Evolutionary conservation across 2,329 filamentous ascomycete genomes (phyloP).

Genomic region (Ophiostoma piceae): DNA sequence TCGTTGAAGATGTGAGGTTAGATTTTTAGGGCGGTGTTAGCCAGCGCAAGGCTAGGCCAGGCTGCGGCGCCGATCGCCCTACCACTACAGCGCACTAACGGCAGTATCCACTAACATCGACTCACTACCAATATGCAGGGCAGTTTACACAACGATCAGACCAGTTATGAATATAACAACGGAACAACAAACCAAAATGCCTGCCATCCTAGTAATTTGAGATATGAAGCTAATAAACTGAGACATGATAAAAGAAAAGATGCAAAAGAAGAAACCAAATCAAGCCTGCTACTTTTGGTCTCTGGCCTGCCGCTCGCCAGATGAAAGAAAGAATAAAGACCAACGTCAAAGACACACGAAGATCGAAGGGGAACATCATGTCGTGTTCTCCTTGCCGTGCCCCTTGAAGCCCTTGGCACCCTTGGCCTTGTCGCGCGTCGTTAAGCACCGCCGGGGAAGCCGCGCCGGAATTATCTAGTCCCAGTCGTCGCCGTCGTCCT

Average conservation of each 20-base stretch:
- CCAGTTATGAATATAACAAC: background rate
- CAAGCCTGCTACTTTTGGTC: constrained; percentile 9
- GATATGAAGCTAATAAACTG: background rate
- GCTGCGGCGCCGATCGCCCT: background rate
- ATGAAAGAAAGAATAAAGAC: background rate
- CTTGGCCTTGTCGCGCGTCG: constrained; percentile 6
- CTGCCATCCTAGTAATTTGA: background rate
- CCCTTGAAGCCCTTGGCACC: background rate
- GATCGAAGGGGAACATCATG: background rate
- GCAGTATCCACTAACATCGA: background rate
- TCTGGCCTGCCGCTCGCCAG: background rate
- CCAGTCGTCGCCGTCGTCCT: constrained; percentile 27
- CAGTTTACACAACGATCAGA: background rate
- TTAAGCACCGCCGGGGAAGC: constrained; percentile 11
- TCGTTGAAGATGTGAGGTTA: background rate
- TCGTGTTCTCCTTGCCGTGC: constrained; percentile 12
- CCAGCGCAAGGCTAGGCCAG: background rate
- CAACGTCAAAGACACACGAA: background rate
- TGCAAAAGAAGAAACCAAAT: background rate
- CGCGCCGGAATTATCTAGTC: constrained; percentile 16
- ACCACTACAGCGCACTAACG: background rate
- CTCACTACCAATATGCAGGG: background rate
- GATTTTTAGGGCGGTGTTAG: background rate
- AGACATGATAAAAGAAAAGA: background rate
- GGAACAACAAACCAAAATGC: background rate